Conservation (phyloP, 345 rosid genomes). For the Rubroshorea leprosula region DNA sequence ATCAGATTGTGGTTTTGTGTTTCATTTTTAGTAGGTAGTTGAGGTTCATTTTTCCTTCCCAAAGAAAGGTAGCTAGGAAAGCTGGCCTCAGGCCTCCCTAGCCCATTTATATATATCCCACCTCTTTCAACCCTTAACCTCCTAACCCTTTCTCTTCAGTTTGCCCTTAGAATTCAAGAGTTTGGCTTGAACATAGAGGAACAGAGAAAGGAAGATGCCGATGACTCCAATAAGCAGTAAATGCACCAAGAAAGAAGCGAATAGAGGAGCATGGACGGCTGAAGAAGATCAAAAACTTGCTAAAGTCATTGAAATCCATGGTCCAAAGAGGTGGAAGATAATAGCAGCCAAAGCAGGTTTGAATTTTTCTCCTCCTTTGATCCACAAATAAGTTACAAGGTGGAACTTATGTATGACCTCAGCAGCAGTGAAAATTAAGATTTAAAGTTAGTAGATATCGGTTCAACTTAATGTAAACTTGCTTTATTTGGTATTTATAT, state of each 20-base stretch:
- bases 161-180: too few relatives aligned
- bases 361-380: too few relatives aligned
- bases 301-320: constrained; percentile 33
- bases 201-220: constrained; percentile 13
- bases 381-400: too few relatives aligned
- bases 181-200: constrained; percentile 1
- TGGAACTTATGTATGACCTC: too few relatives aligned
- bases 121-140: too few relatives aligned
- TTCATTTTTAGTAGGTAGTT: constrained; percentile 18
- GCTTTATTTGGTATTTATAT: too few relatives aligned
- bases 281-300: constrained; percentile 46
- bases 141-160: too few relatives aligned
- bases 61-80: constrained; percentile 31
- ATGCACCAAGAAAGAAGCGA: constrained; percentile 29
- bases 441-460: too few relatives aligned
- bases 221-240: constrained; percentile 21
- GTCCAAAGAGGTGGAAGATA: constrained; percentile 45
- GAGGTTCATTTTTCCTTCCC: constrained; percentile 10
- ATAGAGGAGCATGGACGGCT: constrained; percentile 47
- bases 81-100: constrained; percentile 2
- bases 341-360: constrained; percentile 46
- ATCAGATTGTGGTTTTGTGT: neutral
- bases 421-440: neutral
- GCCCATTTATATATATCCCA: constrained; percentile 8
- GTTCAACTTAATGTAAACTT: too few relatives aligned